Evolutionary conservation across 371 early-diverging fungal species (phyloP).

Genomic region (Quaeritorhiza haematococci): DNA sequence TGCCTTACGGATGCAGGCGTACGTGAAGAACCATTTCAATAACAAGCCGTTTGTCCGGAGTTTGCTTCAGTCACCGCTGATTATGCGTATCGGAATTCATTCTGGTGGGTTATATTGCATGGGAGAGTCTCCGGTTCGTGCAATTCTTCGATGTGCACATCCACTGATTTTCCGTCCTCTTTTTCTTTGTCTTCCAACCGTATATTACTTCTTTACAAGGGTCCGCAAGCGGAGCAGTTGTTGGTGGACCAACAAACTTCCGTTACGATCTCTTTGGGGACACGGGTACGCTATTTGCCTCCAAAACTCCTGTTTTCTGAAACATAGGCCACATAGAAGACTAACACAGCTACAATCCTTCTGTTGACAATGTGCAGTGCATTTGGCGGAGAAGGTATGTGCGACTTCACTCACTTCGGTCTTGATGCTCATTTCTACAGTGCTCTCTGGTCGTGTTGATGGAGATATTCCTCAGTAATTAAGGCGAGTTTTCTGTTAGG

Average conservation of each 20-base stretch:
- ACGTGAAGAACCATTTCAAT: constrained; percentile 33
- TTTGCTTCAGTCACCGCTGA: constrained; percentile 16
- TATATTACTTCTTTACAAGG: constrained; percentile 13
- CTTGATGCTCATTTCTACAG: neutral
- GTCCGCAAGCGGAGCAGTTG: constrained; percentile 33
- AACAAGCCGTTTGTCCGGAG: constrained; percentile 17
- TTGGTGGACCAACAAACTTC: constrained; percentile 40
- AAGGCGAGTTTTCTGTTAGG: neutral
- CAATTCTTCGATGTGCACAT: neutral
- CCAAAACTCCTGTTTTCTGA: neutral
- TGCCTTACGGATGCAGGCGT: constrained; percentile 38
- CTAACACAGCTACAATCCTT: too few relatives aligned
- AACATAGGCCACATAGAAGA: too few relatives aligned
- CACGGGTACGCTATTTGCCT: constrained; percentile 19
- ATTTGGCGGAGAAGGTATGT: neutral
- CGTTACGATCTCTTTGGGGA: constrained; percentile 39
- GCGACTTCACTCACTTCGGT: neutral
- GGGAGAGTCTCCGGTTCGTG: too few relatives aligned
- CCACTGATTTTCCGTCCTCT: neutral
- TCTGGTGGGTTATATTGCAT: constrained; percentile 8
- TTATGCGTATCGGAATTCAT: constrained; percentile 38
- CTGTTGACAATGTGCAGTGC: neutral
- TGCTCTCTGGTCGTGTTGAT: neutral
- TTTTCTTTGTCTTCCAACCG: neutral
- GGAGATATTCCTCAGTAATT: neutral